Conservation (phyloP, 1,284 basidiomycete genomes). For the Boletellus sp. region DNA sequence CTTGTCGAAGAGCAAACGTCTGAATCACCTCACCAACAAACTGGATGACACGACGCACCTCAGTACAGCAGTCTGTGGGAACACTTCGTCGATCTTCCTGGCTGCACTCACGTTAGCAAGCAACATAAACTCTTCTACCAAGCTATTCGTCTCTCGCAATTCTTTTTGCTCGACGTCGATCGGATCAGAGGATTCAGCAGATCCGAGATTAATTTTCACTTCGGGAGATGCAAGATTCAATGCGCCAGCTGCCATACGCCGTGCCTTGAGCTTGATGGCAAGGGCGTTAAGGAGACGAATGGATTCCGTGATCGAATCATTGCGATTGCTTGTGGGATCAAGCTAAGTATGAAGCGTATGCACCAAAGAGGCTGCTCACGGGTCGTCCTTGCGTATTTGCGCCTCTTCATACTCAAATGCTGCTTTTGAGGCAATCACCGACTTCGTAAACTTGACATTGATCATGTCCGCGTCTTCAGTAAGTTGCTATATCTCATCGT, state of each 20-base stretch:
- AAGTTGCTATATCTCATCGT: constrained; percentile 62
- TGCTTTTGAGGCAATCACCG: constrained; percentile 94
- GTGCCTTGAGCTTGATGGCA: constrained; percentile 82
- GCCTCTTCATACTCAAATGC: constrained; percentile 99
- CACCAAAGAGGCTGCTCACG: constrained; percentile 45
- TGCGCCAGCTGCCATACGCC: constrained; percentile 91
- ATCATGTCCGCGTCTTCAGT: constrained; percentile 86
- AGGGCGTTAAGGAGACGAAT: constrained; percentile 90
- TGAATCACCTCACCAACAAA: neutral
- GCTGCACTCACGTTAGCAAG: constrained; percentile 97
- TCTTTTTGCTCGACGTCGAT: constrained; percentile 98
- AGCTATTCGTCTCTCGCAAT: constrained; percentile 87
- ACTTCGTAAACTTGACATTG: constrained; percentile 90
- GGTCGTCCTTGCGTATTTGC: constrained; percentile 90
- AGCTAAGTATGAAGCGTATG: neutral
- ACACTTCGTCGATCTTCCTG: constrained; percentile 87
- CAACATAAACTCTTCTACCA: constrained; percentile 99
- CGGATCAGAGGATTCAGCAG: constrained; percentile 88
- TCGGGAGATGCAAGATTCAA: constrained; percentile 97
- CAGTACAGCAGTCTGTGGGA: constrained; percentile 93
- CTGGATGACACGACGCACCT: constrained; percentile 44
- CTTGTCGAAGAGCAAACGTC: constrained; percentile 37
- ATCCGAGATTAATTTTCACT: constrained; percentile 95
- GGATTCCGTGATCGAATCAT: constrained; percentile 83
- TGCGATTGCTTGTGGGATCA: constrained; percentile 50